Evolutionary conservation across 306 rosid genomes (phyloP), one percentile per base, ranked within the genome.

Genomic region (Alnus rubra): DNA sequence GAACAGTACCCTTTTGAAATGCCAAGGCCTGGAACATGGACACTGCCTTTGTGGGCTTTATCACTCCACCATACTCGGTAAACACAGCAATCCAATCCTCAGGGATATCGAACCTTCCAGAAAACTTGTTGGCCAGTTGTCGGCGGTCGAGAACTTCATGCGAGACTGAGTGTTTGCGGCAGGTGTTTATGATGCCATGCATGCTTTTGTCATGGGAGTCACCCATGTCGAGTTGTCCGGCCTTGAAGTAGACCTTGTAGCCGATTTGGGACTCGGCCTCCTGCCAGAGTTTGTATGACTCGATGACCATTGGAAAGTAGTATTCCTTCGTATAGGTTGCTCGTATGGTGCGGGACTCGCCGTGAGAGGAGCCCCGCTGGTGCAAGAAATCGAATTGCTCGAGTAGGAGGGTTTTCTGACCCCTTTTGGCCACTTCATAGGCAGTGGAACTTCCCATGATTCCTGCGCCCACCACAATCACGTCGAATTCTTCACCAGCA

Each of bases 31-130:
- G 99, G 73, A 84, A 90, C 99, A 95, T 90, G n/a, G 90, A 82
- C 0, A 92, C 97, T 0, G 99, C 99, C 73, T 95, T 95, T 0
- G 98, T 86, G n/a, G 99, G 92, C 83, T 91, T 91, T 28, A 95
- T 79, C 4, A 95, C 81, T 0, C 99, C 98, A 0, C 99, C 99
- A 30, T 78, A 31, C n/a, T 78, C 80, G 6, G 84, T 88, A 39
- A 23, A 78, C 3, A 95, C 33, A 1, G 86, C 99, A 16, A 87
- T 18, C 93, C 96, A 95, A n/a, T 83, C 78, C 0, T 89, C 91
- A 1, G 98, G 97, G 2, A 95, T 81, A 80, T 37, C 28, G 75
- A 95, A 4, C 56, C 75, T 31, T 35, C 96, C 91, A 35, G 89
- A 72, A 79, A 84, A 87, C 78, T 87, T 81, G 9, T 81, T 76